phyloP scores from a whole-genome alignment of 805 yeast genomes.

The Maudiozyma bulderi region DNA sequence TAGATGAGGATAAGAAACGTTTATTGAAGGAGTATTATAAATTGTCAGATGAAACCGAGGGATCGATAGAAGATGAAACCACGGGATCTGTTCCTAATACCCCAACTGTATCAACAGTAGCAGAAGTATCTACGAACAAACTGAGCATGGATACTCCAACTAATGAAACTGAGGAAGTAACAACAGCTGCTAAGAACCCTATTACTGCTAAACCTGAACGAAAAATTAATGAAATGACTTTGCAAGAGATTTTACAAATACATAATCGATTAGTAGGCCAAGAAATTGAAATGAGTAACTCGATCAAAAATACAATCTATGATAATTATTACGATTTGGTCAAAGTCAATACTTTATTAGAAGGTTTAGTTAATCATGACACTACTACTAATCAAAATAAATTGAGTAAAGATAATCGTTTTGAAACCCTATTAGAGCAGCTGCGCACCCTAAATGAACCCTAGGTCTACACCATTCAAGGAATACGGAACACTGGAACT shows the following conservation, averaged over 20 bases:
- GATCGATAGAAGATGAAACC: neutral
- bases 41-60: conserved; percentile 7
- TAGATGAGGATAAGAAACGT: conserved; percentile 18
- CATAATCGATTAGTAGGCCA: conserved; percentile 22
- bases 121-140: neutral
- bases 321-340: conserved; percentile 69
- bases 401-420: neutral
- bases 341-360: conserved; percentile 50
- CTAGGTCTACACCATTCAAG: neutral
- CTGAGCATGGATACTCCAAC: too few relatives aligned
- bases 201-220: neutral
- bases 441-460: neutral
- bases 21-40: conserved; percentile 21
- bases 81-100: neutral
- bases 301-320: conserved; percentile 61
- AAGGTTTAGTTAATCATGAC: neutral
- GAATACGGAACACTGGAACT: neutral
- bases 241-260: conserved; percentile 17
- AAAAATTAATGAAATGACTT: conserved; percentile 8
- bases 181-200: neutral
- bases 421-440: neutral
- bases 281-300: conserved; percentile 28
- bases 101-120: neutral
- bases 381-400: neutral
- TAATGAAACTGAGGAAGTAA: neutral